Evolutionary conservation across 129 eudicot genomes (phyloP).

Genomic region (Centrapalus pauciflorus): DNA sequence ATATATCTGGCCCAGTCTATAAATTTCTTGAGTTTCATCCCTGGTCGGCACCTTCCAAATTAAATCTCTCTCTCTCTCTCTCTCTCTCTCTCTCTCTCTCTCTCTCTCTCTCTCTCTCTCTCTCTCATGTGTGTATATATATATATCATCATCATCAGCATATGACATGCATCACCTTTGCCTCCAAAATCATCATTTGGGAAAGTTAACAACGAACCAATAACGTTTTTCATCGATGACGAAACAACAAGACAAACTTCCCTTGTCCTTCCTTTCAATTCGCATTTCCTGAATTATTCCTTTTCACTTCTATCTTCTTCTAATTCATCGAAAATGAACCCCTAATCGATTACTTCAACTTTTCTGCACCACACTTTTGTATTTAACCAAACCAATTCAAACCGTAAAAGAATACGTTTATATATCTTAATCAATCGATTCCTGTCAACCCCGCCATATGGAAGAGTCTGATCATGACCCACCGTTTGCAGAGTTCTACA

Average conservation of each 20-base stretch:
- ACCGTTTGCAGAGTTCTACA: conserved; percentile 53
- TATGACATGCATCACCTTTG: conserved; percentile 40
- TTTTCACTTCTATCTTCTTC: background rate
- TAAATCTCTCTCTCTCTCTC: conserved; percentile 16
- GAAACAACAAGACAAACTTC: conserved; percentile 34
- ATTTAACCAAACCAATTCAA: background rate
- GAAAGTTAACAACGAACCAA: conserved; percentile 17
- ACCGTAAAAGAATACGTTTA: background rate
- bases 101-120: no score
- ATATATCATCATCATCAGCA: conserved; percentile 8
- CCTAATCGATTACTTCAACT: background rate
- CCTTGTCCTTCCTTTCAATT: conserved; percentile 22
- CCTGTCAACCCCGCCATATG: no score
- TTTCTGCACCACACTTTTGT: conserved; percentile 2
- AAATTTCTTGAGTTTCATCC: conserved; percentile 10
- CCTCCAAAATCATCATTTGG: conserved; percentile 21
- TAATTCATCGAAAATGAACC: background rate
- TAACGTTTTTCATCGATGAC: conserved; percentile 53
- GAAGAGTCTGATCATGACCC: conserved; percentile 61
- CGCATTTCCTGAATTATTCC: background rate
- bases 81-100: conserved; percentile 17
- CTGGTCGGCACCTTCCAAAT: conserved; percentile 18
- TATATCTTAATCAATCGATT: background rate
- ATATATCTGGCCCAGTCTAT: background rate
- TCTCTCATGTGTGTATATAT: no score